Conservation (phyloP, 2,329 filamentous ascomycete genomes). For the Coleophoma eucalyptorum region DNA sequence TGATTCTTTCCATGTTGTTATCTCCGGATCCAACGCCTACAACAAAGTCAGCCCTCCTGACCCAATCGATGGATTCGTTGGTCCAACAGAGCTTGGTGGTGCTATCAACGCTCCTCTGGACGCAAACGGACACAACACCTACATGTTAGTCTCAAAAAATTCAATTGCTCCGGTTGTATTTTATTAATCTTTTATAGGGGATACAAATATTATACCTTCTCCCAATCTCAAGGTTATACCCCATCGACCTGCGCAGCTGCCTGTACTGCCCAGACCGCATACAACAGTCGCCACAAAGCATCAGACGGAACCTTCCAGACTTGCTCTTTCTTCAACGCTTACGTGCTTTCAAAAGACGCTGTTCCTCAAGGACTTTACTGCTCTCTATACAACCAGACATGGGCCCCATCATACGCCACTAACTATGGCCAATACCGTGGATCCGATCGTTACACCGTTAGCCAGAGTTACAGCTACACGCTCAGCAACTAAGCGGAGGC, state of each 20-base stretch:
- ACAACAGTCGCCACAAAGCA: constrained; percentile 25
- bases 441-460: constrained; percentile 9
- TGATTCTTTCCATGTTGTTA: constrained; percentile 32
- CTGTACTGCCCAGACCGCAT: constrained; percentile 30
- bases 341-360: constrained; percentile 30
- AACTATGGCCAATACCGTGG: constrained; percentile 20
- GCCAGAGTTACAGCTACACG: neutral
- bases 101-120: constrained; percentile 27
- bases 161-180: neutral
- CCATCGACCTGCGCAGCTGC: constrained; percentile 25
- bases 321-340: constrained; percentile 34
- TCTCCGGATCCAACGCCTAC: constrained; percentile 39
- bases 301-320: constrained; percentile 24
- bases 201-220: neutral
- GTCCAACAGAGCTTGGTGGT: constrained; percentile 25
- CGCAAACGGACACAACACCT: constrained; percentile 17
- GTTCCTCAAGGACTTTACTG: constrained; percentile 33
- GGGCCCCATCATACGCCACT: constrained; percentile 17
- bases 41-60: constrained; percentile 20
- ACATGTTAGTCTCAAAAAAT: constrained; percentile 13
- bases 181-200: neutral
- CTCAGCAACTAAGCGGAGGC: too few relatives aligned
- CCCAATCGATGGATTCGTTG: constrained; percentile 17
- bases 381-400: constrained; percentile 20
- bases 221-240: neutral